A percentile compares a stretch with the other conserved stretches of the same genome.
Evolutionary conservation across 140 eudicot genomes (phyloP).

Genomic region (Oenanthe javanica): DNA sequence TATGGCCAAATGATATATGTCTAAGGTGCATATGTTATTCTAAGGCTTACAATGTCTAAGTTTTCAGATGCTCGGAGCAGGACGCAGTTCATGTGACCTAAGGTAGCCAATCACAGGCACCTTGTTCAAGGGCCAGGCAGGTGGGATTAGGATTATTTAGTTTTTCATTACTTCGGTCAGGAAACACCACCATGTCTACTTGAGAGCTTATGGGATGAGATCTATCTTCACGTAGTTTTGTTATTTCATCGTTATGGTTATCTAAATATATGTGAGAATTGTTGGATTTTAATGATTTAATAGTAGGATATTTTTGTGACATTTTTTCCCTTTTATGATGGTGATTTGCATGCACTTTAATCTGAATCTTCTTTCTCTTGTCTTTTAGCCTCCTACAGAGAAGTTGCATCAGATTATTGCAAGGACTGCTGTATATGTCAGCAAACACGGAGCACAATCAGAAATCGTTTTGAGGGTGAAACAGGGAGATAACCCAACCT

Average conservation of each 20-base stretch:
- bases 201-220: slow-evolving; percentile 42
- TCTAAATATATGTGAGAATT: slow-evolving; percentile 20
- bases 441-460: slow-evolving; percentile 96
- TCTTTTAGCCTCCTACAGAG: slow-evolving; percentile 88
- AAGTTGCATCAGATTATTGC: slow-evolving; percentile 91
- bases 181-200: slow-evolving; percentile 42
- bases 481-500: slow-evolving; percentile 96
- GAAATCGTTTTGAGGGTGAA: slow-evolving; percentile 90
- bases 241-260: slow-evolving; percentile 21
- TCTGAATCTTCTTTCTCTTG: slow-evolving; percentile 21
- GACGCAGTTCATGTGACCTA: slow-evolving; percentile 68
- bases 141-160: slow-evolving; percentile 92
- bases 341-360: slow-evolving; percentile 19
- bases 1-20: slow-evolving; percentile 43
- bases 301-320: slow-evolving; percentile 8
- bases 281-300: slow-evolving; percentile 12
- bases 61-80: slow-evolving; percentile 99
- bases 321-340: background rate
- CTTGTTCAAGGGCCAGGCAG: slow-evolving; percentile 81
- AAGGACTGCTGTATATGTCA: slow-evolving; percentile 89
- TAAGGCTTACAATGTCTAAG: slow-evolving; percentile 90
- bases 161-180: slow-evolving; percentile 32
- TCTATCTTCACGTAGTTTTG: slow-evolving; percentile 23
- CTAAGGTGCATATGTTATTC: slow-evolving; percentile 60
- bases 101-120: slow-evolving; percentile 86